Evolutionary conservation across 148 eudicot species (phyloP).

Genomic region (Euryodendron excelsum): DNA sequence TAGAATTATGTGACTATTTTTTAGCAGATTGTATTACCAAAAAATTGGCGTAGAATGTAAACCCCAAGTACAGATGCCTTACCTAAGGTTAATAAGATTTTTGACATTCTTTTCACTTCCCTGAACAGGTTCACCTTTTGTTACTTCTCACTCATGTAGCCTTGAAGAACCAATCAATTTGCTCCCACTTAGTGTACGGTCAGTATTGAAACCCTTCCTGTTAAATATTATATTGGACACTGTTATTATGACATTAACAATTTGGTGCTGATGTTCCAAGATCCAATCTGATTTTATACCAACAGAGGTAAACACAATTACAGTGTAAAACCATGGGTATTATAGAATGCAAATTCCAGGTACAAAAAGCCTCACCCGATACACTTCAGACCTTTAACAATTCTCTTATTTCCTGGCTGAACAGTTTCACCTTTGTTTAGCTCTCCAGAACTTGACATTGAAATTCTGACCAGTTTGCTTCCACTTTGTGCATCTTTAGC

Average conservation of each 20-base stretch:
- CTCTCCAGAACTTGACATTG: conserved; percentile 31
- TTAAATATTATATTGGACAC: not conserved
- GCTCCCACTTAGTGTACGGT: conserved; percentile 21
- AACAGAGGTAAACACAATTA: not conserved
- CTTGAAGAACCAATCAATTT: conserved; percentile 21
- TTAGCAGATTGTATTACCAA: not conserved
- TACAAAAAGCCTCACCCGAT: conserved; percentile 25
- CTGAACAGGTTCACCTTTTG: conserved; percentile 22
- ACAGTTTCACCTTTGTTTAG: conserved; percentile 19
- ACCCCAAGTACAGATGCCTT: conserved; percentile 19
- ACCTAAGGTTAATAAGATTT: conserved; percentile 44
- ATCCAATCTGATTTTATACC: not conserved
- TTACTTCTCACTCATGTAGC: conserved; percentile 24
- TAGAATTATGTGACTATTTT: not conserved
- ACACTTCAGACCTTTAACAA: conserved; percentile 18
- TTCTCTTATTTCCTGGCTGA: conserved; percentile 25
- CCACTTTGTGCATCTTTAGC: conserved; percentile 25
- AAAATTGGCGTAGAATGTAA: not conserved
- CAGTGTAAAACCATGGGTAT: too few relatives aligned
- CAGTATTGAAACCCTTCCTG: conserved; percentile 25
- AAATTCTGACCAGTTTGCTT: conserved; percentile 22
- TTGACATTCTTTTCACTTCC: conserved; percentile 33
- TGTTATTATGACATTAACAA: not conserved
- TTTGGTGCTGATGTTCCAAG: not conserved
- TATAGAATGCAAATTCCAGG: not conserved